Evolutionary conservation across 768 basidiomycete species (phyloP), one percentile per base, ranked within the genome.

Genomic region (Coprinopsis cinerea): DNA sequence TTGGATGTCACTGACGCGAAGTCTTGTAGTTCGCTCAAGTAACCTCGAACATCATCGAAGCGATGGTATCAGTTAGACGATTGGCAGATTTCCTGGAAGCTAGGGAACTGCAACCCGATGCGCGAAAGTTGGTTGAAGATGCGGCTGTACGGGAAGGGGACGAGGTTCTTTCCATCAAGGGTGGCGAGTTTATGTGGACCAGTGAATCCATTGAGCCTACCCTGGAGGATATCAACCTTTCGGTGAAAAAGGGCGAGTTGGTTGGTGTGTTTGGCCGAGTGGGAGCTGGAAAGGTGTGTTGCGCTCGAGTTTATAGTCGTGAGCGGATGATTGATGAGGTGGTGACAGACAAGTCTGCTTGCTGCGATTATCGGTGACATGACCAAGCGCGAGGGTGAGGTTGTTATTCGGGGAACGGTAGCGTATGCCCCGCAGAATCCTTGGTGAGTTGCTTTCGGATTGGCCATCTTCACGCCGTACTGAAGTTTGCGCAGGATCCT

Each of bases 341-440:
- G 6, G 4, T 25, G 54, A 2, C 50, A 88, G 87, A 82, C 84
- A 6, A 88, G 83, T 61, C 64, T 92, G 22, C 58, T 90, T 35
- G 83, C 84, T 1, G 87, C 90, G 0, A 82, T 93, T 48, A 82
- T 92, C 35, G 92, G 92, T 1, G 91, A 93, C 52, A 93, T 95
- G 91, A 76, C 69, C 14, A 78, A 85, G 45, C 68, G 67, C 2
- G 85, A 89, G 27, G 95, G 95, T 1, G 74, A 79, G 17, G 79
- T 95, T 1, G 67, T 71, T 0, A 57, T 96, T 1, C 75, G 71
- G 25, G 91, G 92, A 0, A 81, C 69, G 11, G 67, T 94, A 18
- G 79, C 92, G 0, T 94, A 93, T 64, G 91, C 89, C 7, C 79
- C 85, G 25, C 92, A 96, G 62, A 86, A 83, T 59, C 86, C 92